These are phyloP conservation scores for Globisporangium lucens DNA, from an alignment of 352 stramenopile species.

Conservation along the genomic window DNA sequence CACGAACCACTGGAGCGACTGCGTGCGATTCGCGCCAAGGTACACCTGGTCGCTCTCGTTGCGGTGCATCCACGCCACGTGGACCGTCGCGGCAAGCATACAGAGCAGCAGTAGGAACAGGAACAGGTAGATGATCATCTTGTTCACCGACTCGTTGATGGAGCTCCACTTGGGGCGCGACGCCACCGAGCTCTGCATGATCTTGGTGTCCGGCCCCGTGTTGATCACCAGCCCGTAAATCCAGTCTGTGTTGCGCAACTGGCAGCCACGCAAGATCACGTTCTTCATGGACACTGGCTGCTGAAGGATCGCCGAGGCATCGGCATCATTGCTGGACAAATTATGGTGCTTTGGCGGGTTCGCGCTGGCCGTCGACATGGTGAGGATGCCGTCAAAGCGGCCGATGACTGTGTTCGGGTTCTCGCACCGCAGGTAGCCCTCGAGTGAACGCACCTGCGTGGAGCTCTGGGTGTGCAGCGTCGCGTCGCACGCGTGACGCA, in stretches of 20 bases:
- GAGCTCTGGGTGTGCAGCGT: conserved; percentile 43
- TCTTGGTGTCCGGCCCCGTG: conserved; percentile 81
- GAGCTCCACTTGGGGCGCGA: conserved; percentile 74
- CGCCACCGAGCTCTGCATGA: conserved; percentile 73
- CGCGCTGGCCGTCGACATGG: conserved; percentile 22
- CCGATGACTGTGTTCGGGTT: conserved; percentile 80
- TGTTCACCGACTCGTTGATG: conserved; percentile 79
- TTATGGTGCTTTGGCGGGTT: conserved; percentile 10
- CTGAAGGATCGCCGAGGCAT: conserved; percentile 20
- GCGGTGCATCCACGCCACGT: conserved; percentile 57
- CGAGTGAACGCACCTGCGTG: conserved; percentile 33
- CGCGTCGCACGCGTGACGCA: conserved; percentile 63
- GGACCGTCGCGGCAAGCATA: conserved; percentile 44
- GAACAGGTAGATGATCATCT: conserved; percentile 79
- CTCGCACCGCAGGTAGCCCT: conserved; percentile 58
- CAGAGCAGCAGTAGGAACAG: conserved; percentile 62
- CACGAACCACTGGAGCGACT: conserved; percentile 67
- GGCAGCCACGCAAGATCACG: conserved; percentile 83
- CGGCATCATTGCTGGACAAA: background rate
- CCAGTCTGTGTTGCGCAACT: conserved; percentile 88
- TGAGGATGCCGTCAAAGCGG: conserved; percentile 71
- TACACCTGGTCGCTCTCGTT: conserved; percentile 52
- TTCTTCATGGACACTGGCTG: conserved; percentile 81
- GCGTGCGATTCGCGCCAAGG: conserved; percentile 38
- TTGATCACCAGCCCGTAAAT: conserved; percentile 89